Evolutionary conservation across 495 filamentous ascomycete genomes (phyloP).

Genomic region (Gamarada debralockiae): DNA sequence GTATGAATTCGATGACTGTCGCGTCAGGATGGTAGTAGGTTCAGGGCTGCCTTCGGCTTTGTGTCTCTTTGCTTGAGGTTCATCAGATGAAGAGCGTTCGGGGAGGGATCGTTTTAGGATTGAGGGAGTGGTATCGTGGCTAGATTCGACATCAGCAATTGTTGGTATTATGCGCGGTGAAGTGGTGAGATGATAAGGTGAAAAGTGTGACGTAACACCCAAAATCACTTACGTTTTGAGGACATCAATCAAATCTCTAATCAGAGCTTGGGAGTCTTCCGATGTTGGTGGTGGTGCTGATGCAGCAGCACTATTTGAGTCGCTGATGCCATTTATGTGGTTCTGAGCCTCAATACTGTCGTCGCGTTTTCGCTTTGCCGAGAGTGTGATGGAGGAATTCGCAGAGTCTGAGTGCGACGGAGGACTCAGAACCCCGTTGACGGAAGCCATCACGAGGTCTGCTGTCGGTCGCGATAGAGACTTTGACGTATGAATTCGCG

Average conservation of each 20-base stretch:
- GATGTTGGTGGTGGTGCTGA: neutral
- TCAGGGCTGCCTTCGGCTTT: constrained; percentile 18
- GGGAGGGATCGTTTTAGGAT: constrained; percentile 43
- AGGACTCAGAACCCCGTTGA: constrained; percentile 18
- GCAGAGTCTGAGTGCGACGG: constrained; percentile 10
- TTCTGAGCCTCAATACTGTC: constrained; percentile 31
- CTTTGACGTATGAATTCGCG: constrained; percentile 10
- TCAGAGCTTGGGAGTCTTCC: constrained; percentile 12
- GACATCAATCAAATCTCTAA: constrained; percentile 26
- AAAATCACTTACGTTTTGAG: constrained; percentile 24
- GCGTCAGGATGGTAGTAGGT: constrained; percentile 35
- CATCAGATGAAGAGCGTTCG: constrained; percentile 16
- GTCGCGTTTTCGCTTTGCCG: constrained; percentile 56
- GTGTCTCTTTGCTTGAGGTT: constrained; percentile 24
- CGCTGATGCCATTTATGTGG: constrained; percentile 23
- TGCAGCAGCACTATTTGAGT: constrained; percentile 21
- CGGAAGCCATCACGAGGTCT: constrained; percentile 22
- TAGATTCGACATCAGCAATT: constrained; percentile 18
- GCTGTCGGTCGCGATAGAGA: neutral
- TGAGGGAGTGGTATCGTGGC: constrained; percentile 36
- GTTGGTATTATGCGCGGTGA: neutral
- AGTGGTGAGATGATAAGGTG: neutral
- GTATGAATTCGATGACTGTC: constrained; percentile 40
- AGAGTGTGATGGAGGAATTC: constrained; percentile 14
- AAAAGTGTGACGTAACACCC: neutral